phyloP scores from a whole-genome alignment of 148 eudicot species.

The Fagopyrum esculentum region DNA sequence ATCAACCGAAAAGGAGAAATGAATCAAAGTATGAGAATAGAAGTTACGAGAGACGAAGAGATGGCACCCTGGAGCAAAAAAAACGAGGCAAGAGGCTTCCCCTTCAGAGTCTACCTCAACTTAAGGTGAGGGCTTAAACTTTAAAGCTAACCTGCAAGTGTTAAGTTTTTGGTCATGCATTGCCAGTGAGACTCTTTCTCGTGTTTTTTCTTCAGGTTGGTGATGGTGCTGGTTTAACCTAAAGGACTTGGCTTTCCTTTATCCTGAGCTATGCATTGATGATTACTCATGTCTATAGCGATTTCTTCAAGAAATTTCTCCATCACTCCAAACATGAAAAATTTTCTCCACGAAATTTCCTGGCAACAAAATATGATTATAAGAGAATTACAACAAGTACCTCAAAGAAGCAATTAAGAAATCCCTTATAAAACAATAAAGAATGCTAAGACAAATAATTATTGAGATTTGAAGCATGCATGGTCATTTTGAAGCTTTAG shows the following conservation, averaged over 20 bases:
- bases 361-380: too few relatives aligned
- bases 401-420: not conserved
- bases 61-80: constrained; percentile 66
- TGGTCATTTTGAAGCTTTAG: constrained; percentile 9
- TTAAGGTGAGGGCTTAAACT: constrained; percentile 27
- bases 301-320: too few relatives aligned
- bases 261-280: not conserved
- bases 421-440: not conserved
- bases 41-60: constrained; percentile 73
- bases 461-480: constrained; percentile 11
- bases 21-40: constrained; percentile 58
- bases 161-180: not conserved
- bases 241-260: not conserved
- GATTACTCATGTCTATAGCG: not conserved
- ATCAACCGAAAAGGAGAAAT: constrained; percentile 70
- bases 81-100: constrained; percentile 47
- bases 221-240: not conserved
- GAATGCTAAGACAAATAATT: constrained; percentile 4
- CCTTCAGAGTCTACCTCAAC: constrained; percentile 54
- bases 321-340: too few relatives aligned
- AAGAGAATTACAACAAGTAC: not conserved
- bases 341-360: too few relatives aligned
- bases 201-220: not conserved
- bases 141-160: not conserved
- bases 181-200: not conserved